Evolutionary conservation across 371 early-diverging fungal genomes (phyloP).

Genomic region (Dichotomocladium elegans): DNA sequence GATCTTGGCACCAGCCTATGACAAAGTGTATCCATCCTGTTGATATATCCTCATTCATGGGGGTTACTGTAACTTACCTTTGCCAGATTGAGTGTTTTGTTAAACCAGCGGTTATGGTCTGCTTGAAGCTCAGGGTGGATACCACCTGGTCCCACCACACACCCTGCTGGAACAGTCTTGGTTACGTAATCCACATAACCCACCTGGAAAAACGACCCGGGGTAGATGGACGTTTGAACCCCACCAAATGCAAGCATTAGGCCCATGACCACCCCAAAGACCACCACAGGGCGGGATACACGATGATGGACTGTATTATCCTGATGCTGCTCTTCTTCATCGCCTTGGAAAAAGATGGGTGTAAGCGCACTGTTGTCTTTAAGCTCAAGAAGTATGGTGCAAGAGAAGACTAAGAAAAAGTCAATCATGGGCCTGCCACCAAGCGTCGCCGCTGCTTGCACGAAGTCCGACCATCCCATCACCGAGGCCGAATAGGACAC

Average conservation of each 20-base stretch:
- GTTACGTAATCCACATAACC: constrained; percentile 24
- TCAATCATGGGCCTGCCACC: constrained; percentile 28
- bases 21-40: not conserved
- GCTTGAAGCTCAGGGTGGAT: constrained; percentile 2
- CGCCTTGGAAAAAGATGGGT: not conserved
- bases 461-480: constrained; percentile 24
- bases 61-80: constrained; percentile 5
- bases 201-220: constrained; percentile 27
- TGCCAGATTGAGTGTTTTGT: constrained; percentile 15
- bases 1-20: constrained; percentile 37
- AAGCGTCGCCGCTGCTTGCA: constrained; percentile 17
- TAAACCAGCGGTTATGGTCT: constrained; percentile 25
- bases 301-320: not conserved
- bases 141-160: constrained; percentile 26
- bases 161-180: constrained; percentile 25
- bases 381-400: constrained; percentile 19
- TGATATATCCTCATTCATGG: not conserved
- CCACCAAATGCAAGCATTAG: constrained; percentile 22
- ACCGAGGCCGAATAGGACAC: constrained; percentile 13
- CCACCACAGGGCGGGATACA: constrained; percentile 13
- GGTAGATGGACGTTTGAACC: constrained; percentile 14
- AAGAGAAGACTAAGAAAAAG: constrained; percentile 24
- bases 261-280: constrained; percentile 6
- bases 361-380: not conserved
- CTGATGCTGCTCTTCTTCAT: not conserved